phyloP scores from a whole-genome alignment of 169 alveolate species.

The Perkinsus olseni region DNA sequence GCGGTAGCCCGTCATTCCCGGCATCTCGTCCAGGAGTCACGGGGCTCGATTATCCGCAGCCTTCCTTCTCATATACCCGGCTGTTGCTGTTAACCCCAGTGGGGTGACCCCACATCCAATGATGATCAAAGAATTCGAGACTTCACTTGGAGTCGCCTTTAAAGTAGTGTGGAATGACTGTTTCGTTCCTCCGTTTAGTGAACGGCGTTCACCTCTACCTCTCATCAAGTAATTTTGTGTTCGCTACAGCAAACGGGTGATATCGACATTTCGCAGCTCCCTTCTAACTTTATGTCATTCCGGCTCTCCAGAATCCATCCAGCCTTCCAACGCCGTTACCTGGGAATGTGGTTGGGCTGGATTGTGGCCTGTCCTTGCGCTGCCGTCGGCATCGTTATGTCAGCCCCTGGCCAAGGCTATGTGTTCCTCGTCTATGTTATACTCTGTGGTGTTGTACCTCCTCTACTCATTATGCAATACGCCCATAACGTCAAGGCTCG shows the following conservation, averaged over 20 bases:
- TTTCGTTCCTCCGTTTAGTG: no score
- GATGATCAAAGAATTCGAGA: no score
- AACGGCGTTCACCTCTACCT: no score
- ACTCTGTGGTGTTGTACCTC: background rate
- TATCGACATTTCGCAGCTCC: background rate
- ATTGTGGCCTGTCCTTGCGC: background rate
- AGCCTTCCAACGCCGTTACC: background rate
- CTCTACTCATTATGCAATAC: background rate
- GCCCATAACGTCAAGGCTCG: background rate
- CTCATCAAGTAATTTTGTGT: background rate
- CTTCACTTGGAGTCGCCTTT: no score
- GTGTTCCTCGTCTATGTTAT: background rate
- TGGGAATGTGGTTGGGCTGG: background rate
- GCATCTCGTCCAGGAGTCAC: no score
- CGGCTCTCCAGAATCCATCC: background rate
- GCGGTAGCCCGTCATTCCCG: no score
- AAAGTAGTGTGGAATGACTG: no score
- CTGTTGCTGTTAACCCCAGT: no score
- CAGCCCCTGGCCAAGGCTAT: background rate
- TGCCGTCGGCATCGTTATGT: background rate
- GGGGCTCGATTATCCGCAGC: no score
- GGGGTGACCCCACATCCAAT: no score
- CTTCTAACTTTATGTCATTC: background rate
- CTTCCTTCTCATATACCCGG: no score
- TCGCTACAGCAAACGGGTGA: background rate